Evolutionary conservation across 2,329 filamentous ascomycete species (phyloP), one percentile per base, ranked within the genome.

Genomic region (Ophiocordyceps camponoti-floridani): DNA sequence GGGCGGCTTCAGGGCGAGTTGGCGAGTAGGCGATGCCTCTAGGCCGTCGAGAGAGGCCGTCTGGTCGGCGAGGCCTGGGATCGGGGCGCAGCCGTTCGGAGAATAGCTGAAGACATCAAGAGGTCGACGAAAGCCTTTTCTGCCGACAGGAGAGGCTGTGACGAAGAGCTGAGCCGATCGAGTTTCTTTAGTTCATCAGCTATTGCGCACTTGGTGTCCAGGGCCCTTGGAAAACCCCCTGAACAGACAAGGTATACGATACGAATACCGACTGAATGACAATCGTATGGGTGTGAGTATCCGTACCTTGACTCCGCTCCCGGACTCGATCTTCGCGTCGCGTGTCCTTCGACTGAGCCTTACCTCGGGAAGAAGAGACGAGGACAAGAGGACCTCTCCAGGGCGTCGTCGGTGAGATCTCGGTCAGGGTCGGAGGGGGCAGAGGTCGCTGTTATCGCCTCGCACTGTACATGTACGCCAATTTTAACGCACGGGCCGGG

Each of bases 51-150:
- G 28, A 38, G 47, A 45, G 27, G 47, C 44, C 44, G 43, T 46
- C 40, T 46, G 44, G 41, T 46, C 42, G 43, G 48, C 47, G 45
- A 46, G 46, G 43, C 47, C 48, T 44, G 48, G 43, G 42, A 12
- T 43, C 18, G 43, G 31, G 27, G 38, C 45, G 43, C 40, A 42
- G 45, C 43, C 45, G 46, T 18, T 47, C 46, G 43, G 50, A 18
- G 16, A 43, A 40, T 53, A 49, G 50, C 50, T 47, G 50, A 16
- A 56, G 49, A 55, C 57, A 58, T 59, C 51, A 59, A 59, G 52
- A 46, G 41, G 47, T 48, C 46, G 43, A 47, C 46, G 56, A 5
- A 41, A 30, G 38, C 43, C 35, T 44, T 41, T 8, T 43, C 42
- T 12, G 18, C 19, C 12, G 13, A 18, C 35, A 30, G 28, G 28